Evolutionary conservation across 2,329 filamentous ascomycete genomes (phyloP).

Genomic region (Aureobasidium sp.): DNA sequence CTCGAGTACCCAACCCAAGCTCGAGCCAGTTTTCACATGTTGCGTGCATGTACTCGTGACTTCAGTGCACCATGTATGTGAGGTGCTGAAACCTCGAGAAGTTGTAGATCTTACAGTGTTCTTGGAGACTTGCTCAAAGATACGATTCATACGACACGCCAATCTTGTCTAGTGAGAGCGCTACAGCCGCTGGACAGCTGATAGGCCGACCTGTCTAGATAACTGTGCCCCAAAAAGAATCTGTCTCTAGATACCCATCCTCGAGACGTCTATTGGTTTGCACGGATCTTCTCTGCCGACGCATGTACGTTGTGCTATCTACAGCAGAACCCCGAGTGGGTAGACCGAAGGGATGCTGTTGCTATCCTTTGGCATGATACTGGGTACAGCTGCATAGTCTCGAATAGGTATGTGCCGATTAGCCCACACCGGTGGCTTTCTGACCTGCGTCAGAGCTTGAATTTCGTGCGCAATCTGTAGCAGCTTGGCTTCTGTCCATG

Average conservation of each 20-base stretch:
- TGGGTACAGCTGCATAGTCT: slow-evolving; percentile 37
- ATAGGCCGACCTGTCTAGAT: background rate
- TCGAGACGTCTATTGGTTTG: background rate
- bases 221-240: background rate
- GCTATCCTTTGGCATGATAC: slow-evolving; percentile 35
- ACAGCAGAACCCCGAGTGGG: slow-evolving; percentile 36
- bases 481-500: slow-evolving; percentile 50
- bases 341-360: slow-evolving; percentile 40
- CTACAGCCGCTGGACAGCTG: background rate
- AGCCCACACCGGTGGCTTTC: slow-evolving; percentile 43
- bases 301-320: slow-evolving; percentile 9
- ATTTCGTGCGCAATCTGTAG: slow-evolving; percentile 48
- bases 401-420: slow-evolving; percentile 33
- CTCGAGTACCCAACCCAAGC: background rate
- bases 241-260: background rate
- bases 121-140: background rate
- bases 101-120: background rate
- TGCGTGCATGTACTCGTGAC: slow-evolving; percentile 11
- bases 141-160: background rate
- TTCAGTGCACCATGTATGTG: background rate
- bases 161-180: background rate
- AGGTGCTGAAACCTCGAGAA: background rate
- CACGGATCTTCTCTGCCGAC: background rate
- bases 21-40: slow-evolving; percentile 10
- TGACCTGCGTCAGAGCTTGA: slow-evolving; percentile 40